These are phyloP conservation scores for Leishmania tropica DNA, from an alignment of 208 protist genomes.

Conservation along the genomic window DNA sequence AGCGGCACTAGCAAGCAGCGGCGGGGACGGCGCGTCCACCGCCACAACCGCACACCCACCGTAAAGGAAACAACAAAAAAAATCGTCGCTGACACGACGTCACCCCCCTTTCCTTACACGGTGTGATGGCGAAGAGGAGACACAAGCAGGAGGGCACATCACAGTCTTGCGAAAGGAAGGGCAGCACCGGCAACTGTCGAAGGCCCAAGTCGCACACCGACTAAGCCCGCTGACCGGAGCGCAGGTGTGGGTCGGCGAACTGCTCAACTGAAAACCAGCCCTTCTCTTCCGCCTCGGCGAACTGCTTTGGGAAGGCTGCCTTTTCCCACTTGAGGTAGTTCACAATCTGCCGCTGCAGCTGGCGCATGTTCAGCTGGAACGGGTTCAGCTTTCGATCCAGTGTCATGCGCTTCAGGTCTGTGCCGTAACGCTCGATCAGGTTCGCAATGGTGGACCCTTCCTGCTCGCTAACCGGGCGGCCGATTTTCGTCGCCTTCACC, in stretches of 20 bases:
- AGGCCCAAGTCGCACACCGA: neutral
- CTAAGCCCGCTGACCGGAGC: constrained; percentile 32
- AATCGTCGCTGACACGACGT: too few relatives aligned
- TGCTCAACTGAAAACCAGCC: constrained; percentile 76
- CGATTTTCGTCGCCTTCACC: constrained; percentile 46
- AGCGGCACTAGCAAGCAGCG: neutral
- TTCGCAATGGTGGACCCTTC: constrained; percentile 75
- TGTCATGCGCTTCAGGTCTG: constrained; percentile 83
- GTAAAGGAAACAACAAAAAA: neutral
- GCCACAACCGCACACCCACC: neutral
- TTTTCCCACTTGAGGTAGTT: constrained; percentile 86
- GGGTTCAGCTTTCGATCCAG: constrained; percentile 82
- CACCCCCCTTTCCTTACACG: neutral
- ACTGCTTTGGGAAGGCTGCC: constrained; percentile 72
- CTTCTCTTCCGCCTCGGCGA: constrained; percentile 72
- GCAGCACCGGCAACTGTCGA: neutral
- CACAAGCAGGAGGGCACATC: neutral
- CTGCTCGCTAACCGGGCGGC: constrained; percentile 73
- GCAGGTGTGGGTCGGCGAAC: constrained; percentile 59
- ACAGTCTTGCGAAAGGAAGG: neutral
- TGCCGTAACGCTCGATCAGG: constrained; percentile 71
- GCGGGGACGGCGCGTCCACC: neutral
- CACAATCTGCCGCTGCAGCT: constrained; percentile 83
- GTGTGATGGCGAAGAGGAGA: neutral
- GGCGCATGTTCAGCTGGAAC: constrained; percentile 83